Percentiles rank a stretch among this genome's conserved stretches.
Conservation (phyloP, 192 early-diverging fungal genomes). For the Coemansia sp. region DNA sequence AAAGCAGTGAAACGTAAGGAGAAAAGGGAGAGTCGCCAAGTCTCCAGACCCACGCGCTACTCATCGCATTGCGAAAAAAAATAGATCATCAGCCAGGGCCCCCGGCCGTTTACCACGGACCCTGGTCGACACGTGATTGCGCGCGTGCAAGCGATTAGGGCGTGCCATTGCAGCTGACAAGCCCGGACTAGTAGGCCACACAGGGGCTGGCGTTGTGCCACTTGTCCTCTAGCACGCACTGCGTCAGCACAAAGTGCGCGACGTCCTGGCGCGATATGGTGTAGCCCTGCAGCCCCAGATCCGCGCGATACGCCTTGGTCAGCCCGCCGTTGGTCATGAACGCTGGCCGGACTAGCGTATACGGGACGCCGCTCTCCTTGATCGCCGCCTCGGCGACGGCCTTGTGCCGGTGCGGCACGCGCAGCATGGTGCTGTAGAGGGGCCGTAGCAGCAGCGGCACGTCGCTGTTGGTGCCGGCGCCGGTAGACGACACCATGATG, state of each 20-base stretch:
- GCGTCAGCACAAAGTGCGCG: conserved; percentile 45
- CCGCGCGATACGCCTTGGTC: conserved; percentile 35
- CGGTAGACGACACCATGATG: conserved; percentile 45
- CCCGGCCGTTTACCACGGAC: no score
- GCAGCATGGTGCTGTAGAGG: conserved; percentile 11
- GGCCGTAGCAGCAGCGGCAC: conserved; percentile 30
- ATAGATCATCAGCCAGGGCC: no score
- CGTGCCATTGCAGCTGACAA: no score
- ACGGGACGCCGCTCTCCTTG: conserved; percentile 31
- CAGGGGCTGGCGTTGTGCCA: conserved; percentile 28
- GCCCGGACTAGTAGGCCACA: conserved; percentile 22
- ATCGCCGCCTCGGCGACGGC: conserved; percentile 17
- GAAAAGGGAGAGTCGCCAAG: background rate
- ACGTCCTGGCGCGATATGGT: conserved; percentile 50
- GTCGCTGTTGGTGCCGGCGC: conserved; percentile 24
- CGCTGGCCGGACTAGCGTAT: conserved; percentile 49
- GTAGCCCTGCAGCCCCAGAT: conserved; percentile 32
- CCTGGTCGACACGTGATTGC: no score
- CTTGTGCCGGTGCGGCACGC: conserved; percentile 33
- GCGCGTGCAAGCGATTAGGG: no score
- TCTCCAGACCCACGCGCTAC: background rate
- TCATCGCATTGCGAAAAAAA: no score
- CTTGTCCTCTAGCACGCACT: conserved; percentile 33
- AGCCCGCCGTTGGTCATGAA: conserved; percentile 35
- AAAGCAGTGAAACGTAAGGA: background rate